Evolutionary conservation across 2,329 filamentous ascomycete species (phyloP).

Genomic region (Aspergillus ochraceus): DNA sequence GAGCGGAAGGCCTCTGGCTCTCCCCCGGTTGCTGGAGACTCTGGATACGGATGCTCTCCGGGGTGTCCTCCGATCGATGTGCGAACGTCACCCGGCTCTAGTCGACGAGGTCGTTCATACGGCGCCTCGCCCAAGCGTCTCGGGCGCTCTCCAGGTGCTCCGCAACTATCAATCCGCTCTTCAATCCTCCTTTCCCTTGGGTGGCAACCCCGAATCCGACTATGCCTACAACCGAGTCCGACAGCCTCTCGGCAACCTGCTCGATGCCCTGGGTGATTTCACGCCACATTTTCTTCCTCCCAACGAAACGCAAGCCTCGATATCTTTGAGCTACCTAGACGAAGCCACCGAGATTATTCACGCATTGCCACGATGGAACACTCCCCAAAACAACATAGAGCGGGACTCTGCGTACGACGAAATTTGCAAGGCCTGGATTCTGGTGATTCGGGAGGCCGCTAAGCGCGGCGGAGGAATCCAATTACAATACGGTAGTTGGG

Average conservation of each 20-base stretch:
- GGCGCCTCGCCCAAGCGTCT: constrained; percentile 83
- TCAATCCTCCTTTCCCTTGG: constrained; percentile 77
- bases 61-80: constrained; percentile 83
- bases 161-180: constrained; percentile 77
- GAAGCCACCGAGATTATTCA: constrained; percentile 89
- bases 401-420: constrained; percentile 97
- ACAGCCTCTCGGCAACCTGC: constrained; percentile 73
- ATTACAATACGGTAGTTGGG: constrained; percentile 88
- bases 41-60: constrained; percentile 83
- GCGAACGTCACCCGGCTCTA: constrained; percentile 83
- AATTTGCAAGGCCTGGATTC: constrained; percentile 87
- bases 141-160: constrained; percentile 76
- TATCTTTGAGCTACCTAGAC: constrained; percentile 84
- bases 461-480: constrained; percentile 90
- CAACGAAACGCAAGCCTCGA: constrained; percentile 77
- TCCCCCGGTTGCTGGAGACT: constrained; percentile 86
- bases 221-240: constrained; percentile 94
- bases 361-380: constrained; percentile 86
- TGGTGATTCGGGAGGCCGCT: constrained; percentile 85
- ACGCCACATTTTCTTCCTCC: constrained; percentile 95
- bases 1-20: constrained; percentile 63
- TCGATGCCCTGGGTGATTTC: constrained; percentile 90
- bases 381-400: constrained; percentile 82
- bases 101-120: constrained; percentile 78
- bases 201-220: constrained; percentile 81